Base-by-base conservation (phyloP, 331 rosid species). In the Quercus phellos region DNA sequence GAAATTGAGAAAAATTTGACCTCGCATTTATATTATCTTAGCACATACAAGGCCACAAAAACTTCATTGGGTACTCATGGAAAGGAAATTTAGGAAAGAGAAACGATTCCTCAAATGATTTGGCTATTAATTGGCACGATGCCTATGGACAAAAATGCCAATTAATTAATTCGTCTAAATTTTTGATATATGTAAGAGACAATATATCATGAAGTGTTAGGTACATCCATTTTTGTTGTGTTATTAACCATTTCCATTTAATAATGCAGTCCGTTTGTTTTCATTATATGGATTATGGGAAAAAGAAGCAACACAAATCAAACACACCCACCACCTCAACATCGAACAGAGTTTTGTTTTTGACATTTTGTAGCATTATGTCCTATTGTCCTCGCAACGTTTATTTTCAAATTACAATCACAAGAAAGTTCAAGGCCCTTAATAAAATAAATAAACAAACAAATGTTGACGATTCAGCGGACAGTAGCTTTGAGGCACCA, bases 241-340 rank as follows among this genome's bases (percentile, higher is more conserved):
- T 86, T 76, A 64, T 74, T 55, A 67, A 61, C 76, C 77, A 79
- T 68, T 73, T 82, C 70, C 81, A 83, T 54, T 34, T 72, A 35
- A 68, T 70, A 64, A 78, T 79, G 55, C 30, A 51, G 24, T 18
- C 64, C 56, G 21, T 17, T 73, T 66, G 80, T 61, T 71, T 77
- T 56, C 73, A 72, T 80, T 60, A 79, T 64, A 1, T 53, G 64
- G 66, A 68, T 11, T 17, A 55, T 76, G 72, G 22, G 32, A 75
- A 35, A 72, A 69, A 76, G 84, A 82, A 81, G 78, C 77, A 86
- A 50, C 69, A 59, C 77, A 86, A 83, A 71, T 53, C 51, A 76
- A 60, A 61, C 60, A 53, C 60, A 54, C 27, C 59, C 53, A 46
- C 53, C 53, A 46, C 53, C 82, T 74, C 59, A 74, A 61, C 82